Base-by-base conservation (phyloP, 495 filamentous ascomycete genomes). In the Hamigera avellanea region DNA sequence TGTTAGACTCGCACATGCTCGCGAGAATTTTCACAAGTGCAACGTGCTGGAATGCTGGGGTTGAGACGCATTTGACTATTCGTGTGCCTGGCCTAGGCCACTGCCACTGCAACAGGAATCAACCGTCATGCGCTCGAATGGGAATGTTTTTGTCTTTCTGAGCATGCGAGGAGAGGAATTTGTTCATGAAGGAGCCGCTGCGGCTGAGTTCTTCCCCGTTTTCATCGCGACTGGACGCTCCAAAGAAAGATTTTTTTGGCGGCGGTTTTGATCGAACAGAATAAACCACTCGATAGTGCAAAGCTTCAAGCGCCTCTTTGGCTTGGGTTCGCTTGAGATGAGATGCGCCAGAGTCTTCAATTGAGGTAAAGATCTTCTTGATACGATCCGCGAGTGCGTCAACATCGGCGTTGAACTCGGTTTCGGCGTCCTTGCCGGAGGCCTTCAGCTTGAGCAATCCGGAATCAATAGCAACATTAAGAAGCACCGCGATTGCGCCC, bases 381-480 rank as follows among this genome's bases (percentile, higher is more conserved):
- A 96, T 61, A 15, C 61, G 59, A 12, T 61, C 51, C 10, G 75
- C 67, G 2, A 95, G 61, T 7, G 45, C 49, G 52, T 95, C 89
- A 36, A 95, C 62, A 2, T 74, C 64, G 4, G 53, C 49, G 47
- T 95, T 78, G 59, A 85, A 91, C 32, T 67, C 59, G 8, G 41
- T 56, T 16, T 71, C 67, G 1, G 60, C 46, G 18, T 61, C 52
- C 14, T 42, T 54, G 26, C 52, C 25, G 17, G 66, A 57, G 3
- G 36, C 39, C 8, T 35, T 36, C 12, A 54, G 27, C 26, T 51
- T 54, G 12, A 40, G 42, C 39, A 53, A 66, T 14, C 77, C 80
- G 26, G 75, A 71, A 46, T 83, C 85, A 18, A 95, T 67, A 17
- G 72, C 79, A 14, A 86, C 72, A 48, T 86, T 76, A 5, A 95